These are phyloP conservation scores for Ilyonectria destructans DNA, from an alignment of 2,329 filamentous ascomycete genomes.

Conservation along the genomic window DNA sequence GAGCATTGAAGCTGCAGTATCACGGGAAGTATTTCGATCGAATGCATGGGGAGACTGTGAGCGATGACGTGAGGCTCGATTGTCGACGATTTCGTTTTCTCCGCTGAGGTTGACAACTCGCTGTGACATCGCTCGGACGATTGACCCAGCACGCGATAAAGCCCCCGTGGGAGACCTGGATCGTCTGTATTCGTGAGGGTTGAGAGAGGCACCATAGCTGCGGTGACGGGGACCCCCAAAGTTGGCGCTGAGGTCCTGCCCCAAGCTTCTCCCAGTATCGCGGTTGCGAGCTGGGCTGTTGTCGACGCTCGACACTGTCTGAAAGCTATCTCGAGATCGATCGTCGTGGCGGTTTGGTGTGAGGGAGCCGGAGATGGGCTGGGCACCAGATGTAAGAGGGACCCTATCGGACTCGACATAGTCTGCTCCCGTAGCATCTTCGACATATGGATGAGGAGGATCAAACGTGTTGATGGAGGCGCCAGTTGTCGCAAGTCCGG, in stretches of 20 bases:
- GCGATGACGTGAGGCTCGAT: conserved; percentile 75
- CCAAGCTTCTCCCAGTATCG: conserved; percentile 70
- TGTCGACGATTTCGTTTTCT: conserved; percentile 87
- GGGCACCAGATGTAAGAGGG: conserved; percentile 70
- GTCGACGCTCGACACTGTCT: conserved; percentile 70
- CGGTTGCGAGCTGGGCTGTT: conserved; percentile 68
- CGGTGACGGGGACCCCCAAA: conserved; percentile 65
- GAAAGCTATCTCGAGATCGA: conserved; percentile 69
- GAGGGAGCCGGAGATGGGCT: conserved; percentile 69
- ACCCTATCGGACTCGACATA: conserved; percentile 72
- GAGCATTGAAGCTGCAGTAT: conserved; percentile 54
- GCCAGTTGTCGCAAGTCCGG: conserved; percentile 29
- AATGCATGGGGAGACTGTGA: conserved; percentile 70
- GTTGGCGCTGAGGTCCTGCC: conserved; percentile 72
- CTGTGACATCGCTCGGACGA: conserved; percentile 91
- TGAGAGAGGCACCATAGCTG: conserved; percentile 72
- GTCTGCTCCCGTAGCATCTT: conserved; percentile 53
- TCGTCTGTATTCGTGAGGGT: conserved; percentile 66
- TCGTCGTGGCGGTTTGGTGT: conserved; percentile 59
- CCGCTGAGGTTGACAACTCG: conserved; percentile 98
- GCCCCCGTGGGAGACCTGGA: conserved; percentile 78
- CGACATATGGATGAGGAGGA: conserved; percentile 55
- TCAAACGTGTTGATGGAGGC: conserved; percentile 49
- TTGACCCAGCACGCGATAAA: conserved; percentile 79
- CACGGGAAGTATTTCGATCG: conserved; percentile 48